A percentile compares a stretch with the other conserved stretches of the same genome.
phyloP scores from a whole-genome alignment of 352 stramenopile genomes.

The Elongisporangium anandrum region DNA sequence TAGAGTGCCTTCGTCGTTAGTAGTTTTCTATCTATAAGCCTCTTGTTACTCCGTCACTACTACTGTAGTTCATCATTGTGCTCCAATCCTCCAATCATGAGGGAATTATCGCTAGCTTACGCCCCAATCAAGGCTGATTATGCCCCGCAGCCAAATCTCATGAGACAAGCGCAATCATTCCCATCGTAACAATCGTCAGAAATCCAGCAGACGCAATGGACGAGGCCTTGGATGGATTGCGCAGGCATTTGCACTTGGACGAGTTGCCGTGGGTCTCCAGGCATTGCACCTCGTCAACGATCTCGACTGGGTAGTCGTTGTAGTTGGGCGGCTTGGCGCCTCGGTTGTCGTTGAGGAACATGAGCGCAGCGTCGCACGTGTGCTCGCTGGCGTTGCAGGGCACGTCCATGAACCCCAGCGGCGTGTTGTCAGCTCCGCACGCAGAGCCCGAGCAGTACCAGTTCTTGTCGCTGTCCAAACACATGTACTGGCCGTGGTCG shows the following conservation, averaged over 20 bases:
- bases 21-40: constrained; percentile 1
- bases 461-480: constrained; percentile 24
- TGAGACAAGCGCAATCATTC: not conserved
- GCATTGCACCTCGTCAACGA: constrained; percentile 53
- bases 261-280: constrained; percentile 24
- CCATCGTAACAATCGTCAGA: not conserved
- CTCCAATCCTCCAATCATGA: no score
- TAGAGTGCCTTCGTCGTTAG: not conserved
- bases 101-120: no score
- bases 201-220: not conserved
- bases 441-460: constrained; percentile 55
- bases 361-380: constrained; percentile 56
- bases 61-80: no score
- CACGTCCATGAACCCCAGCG: constrained; percentile 48
- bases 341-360: constrained; percentile 78
- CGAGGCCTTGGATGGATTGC: constrained; percentile 17
- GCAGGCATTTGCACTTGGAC: constrained; percentile 43
- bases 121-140: not conserved
- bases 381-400: constrained; percentile 46
- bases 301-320: constrained; percentile 64
- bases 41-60: not conserved
- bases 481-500: constrained; percentile 49
- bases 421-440: constrained; percentile 37
- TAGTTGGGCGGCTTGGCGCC: constrained; percentile 72
- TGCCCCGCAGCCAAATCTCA: not conserved